A percentile compares a stretch with the other conserved stretches of the same genome.
These are phyloP conservation scores for Fusarium longipes DNA, from an alignment of 2,329 filamentous ascomycete genomes.

Conservation along the genomic window DNA sequence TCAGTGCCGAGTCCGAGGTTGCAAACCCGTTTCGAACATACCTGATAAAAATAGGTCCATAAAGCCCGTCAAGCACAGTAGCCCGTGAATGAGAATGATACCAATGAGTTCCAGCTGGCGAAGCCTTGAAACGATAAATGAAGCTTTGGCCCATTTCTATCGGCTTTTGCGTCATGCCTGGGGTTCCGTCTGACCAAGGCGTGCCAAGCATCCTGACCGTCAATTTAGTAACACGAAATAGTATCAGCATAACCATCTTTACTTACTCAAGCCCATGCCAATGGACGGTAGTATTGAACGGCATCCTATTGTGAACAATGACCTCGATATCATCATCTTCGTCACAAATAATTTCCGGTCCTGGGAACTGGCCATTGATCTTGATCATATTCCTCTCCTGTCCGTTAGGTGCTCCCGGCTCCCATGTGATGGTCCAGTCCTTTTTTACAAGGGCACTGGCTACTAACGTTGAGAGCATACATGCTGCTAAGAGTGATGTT, in stretches of 20 bases:
- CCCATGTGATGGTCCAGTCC: slow-evolving; percentile 10
- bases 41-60: slow-evolving; percentile 10
- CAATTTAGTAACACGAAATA: background rate
- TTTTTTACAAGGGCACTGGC: background rate
- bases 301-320: slow-evolving; percentile 6
- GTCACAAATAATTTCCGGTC: slow-evolving; percentile 1
- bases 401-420: slow-evolving; percentile 8
- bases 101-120: slow-evolving; percentile 4
- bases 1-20: background rate
- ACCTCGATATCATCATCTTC: slow-evolving; percentile 9
- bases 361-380: slow-evolving; percentile 11
- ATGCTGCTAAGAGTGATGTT: background rate
- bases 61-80: slow-evolving; percentile 9
- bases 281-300: slow-evolving; percentile 7
- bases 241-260: accelerated
- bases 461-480: background rate
- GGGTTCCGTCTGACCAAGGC: slow-evolving; percentile 12
- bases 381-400: slow-evolving; percentile 16
- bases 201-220: slow-evolving; percentile 6
- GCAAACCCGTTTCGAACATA: background rate
- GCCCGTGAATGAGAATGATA: slow-evolving; percentile 10
- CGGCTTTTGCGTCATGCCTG: slow-evolving; percentile 4
- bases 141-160: slow-evolving; percentile 11
- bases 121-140: slow-evolving; percentile 12
- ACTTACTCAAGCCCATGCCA: slow-evolving; percentile 11